Conservation (phyloP, 306 rosid species). For the Castanea crenata region DNA sequence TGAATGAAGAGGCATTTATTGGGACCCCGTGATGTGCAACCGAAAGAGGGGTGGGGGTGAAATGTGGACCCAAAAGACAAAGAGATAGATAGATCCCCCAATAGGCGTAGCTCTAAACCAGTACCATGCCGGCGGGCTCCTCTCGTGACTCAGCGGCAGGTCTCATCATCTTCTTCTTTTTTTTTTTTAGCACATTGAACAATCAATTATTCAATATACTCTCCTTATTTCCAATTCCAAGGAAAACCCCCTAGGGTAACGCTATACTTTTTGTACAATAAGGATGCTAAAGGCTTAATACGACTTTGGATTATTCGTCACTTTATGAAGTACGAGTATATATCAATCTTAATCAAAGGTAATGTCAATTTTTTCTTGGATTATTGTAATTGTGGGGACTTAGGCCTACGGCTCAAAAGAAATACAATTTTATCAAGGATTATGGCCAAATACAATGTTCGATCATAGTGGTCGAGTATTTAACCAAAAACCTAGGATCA, state of each 20-base stretch:
- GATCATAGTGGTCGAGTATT: no score
- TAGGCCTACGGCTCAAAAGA: no score
- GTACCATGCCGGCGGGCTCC: neutral
- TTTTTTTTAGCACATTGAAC: neutral
- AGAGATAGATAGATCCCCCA: no score
- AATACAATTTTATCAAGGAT: no score
- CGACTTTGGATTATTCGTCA: no score
- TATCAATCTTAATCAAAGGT: neutral
- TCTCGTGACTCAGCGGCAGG: slow-evolving; percentile 26
- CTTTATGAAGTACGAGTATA: no score
- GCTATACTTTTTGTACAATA: neutral
- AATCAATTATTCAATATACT: neutral
- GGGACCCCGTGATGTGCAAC: slow-evolving; percentile 8
- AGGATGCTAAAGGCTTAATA: neutral
- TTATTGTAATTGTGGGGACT: neutral
- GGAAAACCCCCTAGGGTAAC: neutral
- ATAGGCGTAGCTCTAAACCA: neutral
- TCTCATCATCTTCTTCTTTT: neutral
- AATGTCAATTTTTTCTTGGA: neutral
- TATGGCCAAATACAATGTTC: no score
- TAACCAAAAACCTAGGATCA: no score
- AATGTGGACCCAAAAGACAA: neutral
- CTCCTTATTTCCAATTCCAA: neutral
- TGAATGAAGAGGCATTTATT: neutral
- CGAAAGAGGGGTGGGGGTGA: neutral